These are phyloP conservation scores for Keqinozyma sinolaborantium DNA, from an alignment of 1,139 yeast genomes.

Conservation along the genomic window DNA sequence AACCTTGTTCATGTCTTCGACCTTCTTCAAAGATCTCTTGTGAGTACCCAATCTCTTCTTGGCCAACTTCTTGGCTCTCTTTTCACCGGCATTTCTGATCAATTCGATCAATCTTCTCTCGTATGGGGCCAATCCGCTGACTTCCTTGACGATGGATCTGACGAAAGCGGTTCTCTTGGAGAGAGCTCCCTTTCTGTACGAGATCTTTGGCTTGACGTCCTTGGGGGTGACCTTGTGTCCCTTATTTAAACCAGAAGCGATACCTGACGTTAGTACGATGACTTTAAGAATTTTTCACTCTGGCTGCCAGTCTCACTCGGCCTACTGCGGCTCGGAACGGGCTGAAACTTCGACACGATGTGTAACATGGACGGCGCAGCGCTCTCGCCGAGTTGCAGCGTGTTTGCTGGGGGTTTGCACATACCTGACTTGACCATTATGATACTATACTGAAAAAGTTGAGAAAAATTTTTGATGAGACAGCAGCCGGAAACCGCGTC, in stretches of 20 bases:
- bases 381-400: no score
- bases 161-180: conserved; percentile 97
- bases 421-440: conserved; percentile 66
- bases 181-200: conserved; percentile 95
- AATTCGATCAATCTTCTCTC: conserved; percentile 99
- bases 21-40: conserved; percentile 99
- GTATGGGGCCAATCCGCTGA: conserved; percentile 98
- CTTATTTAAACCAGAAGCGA: conserved; percentile 98
- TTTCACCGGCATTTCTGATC: conserved; percentile 99
- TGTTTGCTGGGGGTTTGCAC: conserved; percentile 17
- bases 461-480: conserved; percentile 5
- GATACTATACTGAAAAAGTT: conserved; percentile 10
- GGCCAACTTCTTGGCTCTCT: conserved; percentile 99
- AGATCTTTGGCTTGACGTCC: conserved; percentile 91
- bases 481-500: conserved; percentile 14
- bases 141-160: conserved; percentile 94
- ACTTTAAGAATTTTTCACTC: no score
- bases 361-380: no score
- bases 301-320: no score
- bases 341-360: no score
- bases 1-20: conserved; percentile 96
- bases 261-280: conserved; percentile 52
- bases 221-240: conserved; percentile 96
- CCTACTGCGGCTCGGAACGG: no score
- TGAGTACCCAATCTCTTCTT: conserved; percentile 99